phyloP scores from a whole-genome alignment of 495 filamentous ascomycete genomes.

The Annulohypoxylon nitens region DNA sequence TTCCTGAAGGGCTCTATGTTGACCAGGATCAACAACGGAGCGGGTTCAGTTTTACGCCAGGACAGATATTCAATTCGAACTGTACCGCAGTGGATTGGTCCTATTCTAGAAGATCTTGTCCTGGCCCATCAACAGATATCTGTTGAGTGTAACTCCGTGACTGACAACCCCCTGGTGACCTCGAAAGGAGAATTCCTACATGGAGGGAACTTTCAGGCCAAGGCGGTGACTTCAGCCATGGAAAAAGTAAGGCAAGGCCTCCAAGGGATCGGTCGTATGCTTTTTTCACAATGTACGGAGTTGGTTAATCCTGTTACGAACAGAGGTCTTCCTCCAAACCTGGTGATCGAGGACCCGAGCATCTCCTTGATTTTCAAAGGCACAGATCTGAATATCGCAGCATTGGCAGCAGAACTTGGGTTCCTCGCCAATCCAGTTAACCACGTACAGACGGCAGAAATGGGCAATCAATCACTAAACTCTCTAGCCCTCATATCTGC shows the following conservation, averaged over 20 bases:
- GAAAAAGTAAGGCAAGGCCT: not conserved
- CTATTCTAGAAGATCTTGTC: not conserved
- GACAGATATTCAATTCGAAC: not conserved
- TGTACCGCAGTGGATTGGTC: not conserved
- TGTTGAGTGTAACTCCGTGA: not conserved
- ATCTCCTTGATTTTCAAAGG: slow-evolving; percentile 2
- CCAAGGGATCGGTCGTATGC: not conserved
- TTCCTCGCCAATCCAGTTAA: not conserved
- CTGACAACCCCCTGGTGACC: not conserved
- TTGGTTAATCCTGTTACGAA: not conserved
- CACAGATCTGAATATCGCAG: not conserved
- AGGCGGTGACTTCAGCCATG: not conserved
- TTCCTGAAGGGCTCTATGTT: not conserved
- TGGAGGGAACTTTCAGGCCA: not conserved
- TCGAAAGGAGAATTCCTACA: not conserved
- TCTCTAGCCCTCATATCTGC: slow-evolving; percentile 1
- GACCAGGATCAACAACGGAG: not conserved
- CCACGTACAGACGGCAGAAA: not conserved
- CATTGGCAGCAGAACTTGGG: not conserved
- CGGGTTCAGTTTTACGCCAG: not conserved
- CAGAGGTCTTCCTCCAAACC: not conserved
- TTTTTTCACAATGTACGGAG: not conserved
- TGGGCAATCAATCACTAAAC: not conserved
- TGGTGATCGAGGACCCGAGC: not conserved
- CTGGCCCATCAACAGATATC: not conserved